Conservation (phyloP, 345 rosid species). For the Erysimum cheiranthoides region DNA sequence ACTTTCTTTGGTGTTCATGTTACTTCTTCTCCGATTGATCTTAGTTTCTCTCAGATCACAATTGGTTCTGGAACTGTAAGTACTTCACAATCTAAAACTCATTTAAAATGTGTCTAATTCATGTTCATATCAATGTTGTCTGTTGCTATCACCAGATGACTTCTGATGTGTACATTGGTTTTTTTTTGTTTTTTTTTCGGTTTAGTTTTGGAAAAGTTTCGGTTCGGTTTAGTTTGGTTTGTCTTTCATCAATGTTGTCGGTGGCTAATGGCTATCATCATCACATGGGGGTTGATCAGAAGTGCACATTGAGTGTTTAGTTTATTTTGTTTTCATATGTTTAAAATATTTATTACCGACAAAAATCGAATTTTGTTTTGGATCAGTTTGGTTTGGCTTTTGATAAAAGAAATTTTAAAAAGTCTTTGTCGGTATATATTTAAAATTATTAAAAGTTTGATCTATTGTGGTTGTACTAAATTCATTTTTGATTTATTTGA, state of each 20-base stretch:
- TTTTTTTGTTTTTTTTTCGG: not conserved
- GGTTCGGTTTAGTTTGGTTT: conserved; percentile 20
- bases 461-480: not conserved
- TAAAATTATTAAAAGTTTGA: too few relatives aligned
- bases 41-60: conserved; percentile 62
- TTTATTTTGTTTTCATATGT: not conserved
- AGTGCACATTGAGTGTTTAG: conserved; percentile 5
- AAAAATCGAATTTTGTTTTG: not conserved
- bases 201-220: not conserved
- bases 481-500: not conserved
- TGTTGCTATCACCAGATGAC: conserved; percentile 27
- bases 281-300: conserved; percentile 37
- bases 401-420: not conserved
- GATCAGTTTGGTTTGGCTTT: not conserved
- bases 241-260: conserved; percentile 32
- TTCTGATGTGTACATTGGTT: not conserved
- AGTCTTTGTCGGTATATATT: not conserved
- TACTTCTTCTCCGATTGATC: conserved; percentile 74
- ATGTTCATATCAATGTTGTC: conserved; percentile 9
- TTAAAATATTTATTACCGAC: not conserved
- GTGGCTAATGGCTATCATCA: conserved; percentile 34
- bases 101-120: conserved; percentile 14
- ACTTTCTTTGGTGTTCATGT: conserved; percentile 96
- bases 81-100: not conserved
- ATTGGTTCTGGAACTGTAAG: conserved; percentile 87